These are phyloP conservation scores for Ascochyta rabiei DNA, from an alignment of 2,329 filamentous ascomycete species.

Conservation along the genomic window DNA sequence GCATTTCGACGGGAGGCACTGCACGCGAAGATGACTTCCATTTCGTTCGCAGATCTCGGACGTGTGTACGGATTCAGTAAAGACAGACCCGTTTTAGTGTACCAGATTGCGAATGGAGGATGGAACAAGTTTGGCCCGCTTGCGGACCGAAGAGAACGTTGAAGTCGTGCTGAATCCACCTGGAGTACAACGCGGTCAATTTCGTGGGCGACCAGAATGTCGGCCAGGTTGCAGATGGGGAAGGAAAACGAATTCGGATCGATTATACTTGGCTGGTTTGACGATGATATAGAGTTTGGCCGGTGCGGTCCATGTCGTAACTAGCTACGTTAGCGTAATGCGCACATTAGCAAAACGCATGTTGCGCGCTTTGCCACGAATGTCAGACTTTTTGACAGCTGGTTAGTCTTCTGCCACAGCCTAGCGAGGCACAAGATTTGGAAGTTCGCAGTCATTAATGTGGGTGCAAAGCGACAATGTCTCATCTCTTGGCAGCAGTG, in stretches of 20 bases:
- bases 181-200: neutral
- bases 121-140: neutral
- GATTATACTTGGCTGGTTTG: constrained; percentile 15
- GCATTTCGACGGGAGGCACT: neutral
- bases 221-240: constrained; percentile 28
- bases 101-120: neutral
- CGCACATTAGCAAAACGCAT: constrained; percentile 5
- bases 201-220: neutral
- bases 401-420: constrained; percentile 18
- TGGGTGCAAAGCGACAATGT: constrained; percentile 20
- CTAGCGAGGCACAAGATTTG: constrained; percentile 18
- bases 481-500: constrained; percentile 16
- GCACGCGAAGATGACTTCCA: neutral
- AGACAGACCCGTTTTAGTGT: neutral
- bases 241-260: constrained; percentile 10
- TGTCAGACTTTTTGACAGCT: constrained; percentile 31
- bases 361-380: constrained; percentile 10
- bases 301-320: constrained; percentile 7
- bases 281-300: constrained; percentile 25
- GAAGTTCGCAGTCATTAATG: constrained; percentile 21
- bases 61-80: neutral
- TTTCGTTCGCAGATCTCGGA: constrained; percentile 8
- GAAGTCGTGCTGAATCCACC: neutral
- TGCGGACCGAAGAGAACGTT: neutral
- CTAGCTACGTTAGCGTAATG: constrained; percentile 23